Conservation (phyloP, 306 rosid species). For the Gastrolobium villosum region DNA sequence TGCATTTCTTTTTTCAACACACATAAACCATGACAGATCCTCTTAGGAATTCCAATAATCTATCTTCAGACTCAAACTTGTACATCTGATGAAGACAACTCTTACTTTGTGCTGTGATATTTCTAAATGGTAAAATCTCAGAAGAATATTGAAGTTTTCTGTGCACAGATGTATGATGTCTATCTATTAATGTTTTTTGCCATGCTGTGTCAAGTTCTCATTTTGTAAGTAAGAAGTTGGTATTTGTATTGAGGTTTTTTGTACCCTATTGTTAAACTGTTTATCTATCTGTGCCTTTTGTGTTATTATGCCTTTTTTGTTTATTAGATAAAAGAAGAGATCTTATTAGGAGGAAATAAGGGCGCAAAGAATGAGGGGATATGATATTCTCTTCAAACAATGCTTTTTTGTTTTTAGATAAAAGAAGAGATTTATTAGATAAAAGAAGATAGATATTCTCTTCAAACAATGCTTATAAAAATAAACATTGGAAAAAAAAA, state of each 20-base stretch:
- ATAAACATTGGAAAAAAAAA: background rate
- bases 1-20: constrained; percentile 19
- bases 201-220: background rate
- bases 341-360: background rate
- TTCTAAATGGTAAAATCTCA: background rate
- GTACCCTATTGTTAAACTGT: background rate
- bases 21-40: constrained; percentile 13
- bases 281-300: background rate
- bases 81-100: background rate
- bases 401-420: too few species aligned
- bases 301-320: constrained; percentile 1
- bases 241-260: background rate
- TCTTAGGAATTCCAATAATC: background rate
- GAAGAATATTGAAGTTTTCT: constrained; percentile 13
- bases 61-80: constrained; percentile 10
- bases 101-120: background rate
- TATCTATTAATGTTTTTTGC: background rate
- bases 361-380: background rate
- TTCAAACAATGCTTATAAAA: background rate
- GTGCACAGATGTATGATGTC: background rate
- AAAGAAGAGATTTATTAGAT: too few species aligned
- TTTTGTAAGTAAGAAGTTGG: background rate
- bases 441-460: too few species aligned
- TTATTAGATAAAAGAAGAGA: background rate
- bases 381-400: background rate